phyloP scores from a whole-genome alignment of 805 yeast genomes.

The Starmerella ratchasimensis region DNA sequence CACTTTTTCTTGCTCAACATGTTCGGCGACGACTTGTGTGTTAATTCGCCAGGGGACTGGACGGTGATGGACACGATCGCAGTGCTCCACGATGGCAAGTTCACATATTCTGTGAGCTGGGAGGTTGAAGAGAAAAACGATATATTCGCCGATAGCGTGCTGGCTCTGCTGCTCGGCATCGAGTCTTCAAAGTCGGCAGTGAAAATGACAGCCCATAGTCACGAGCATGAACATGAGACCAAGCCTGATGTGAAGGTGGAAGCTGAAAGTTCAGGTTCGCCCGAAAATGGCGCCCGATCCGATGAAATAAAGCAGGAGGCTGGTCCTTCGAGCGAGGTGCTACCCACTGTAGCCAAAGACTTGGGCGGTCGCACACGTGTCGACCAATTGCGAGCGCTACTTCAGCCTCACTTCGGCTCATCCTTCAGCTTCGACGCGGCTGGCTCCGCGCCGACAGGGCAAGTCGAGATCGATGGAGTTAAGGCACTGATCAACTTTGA shows the following conservation, averaged over 20 bases:
- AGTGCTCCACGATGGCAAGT: constrained; percentile 34
- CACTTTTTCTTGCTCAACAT: constrained; percentile 86
- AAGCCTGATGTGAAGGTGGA: constrained; percentile 9
- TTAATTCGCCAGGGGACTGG: constrained; percentile 21
- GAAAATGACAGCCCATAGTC: constrained; percentile 47
- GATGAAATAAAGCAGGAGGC: constrained; percentile 21
- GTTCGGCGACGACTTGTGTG: constrained; percentile 69
- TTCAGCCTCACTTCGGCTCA: constrained; percentile 82
- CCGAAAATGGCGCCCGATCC: constrained; percentile 24
- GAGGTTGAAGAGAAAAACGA: constrained; percentile 78
- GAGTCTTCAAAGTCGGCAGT: constrained; percentile 94
- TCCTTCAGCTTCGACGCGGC: constrained; percentile 33
- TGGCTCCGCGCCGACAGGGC: constrained; percentile 32
- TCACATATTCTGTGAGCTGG: constrained; percentile 70
- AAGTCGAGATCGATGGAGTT: constrained; percentile 57
- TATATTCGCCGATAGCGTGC: constrained; percentile 83
- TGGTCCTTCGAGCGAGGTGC: constrained; percentile 14
- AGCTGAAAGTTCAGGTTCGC: constrained; percentile 13
- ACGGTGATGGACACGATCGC: constrained; percentile 52
- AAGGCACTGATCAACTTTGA: constrained; percentile 56
- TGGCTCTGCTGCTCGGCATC: constrained; percentile 79
- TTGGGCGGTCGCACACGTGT: constrained; percentile 27
- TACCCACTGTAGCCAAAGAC: neutral
- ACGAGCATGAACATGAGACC: constrained; percentile 26
- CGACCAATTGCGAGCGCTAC: constrained; percentile 44